Conservation (phyloP, 2,329 filamentous ascomycete species). For the Plectosphaerella cucumerina region DNA sequence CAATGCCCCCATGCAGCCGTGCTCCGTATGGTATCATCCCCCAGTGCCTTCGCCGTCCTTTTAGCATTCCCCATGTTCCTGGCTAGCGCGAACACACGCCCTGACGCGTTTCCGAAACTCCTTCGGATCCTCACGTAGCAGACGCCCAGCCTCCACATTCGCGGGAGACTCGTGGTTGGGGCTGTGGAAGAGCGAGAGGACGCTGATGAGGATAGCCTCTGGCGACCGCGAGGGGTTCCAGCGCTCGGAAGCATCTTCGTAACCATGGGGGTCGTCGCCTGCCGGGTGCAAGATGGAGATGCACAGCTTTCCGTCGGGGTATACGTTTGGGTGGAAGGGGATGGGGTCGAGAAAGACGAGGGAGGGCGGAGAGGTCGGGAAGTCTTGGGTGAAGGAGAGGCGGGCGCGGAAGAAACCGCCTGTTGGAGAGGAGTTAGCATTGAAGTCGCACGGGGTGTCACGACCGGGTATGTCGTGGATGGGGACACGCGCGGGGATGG, state of each 20-base stretch:
- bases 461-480: not conserved
- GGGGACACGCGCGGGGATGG: not conserved
- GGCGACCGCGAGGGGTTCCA: conserved; percentile 95
- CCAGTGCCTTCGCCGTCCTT: not conserved
- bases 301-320: conserved; percentile 81
- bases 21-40: not conserved
- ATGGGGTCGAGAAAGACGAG: conserved; percentile 83
- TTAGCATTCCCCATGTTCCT: conserved; percentile 56
- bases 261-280: conserved; percentile 89
- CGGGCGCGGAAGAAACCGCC: conserved; percentile 89
- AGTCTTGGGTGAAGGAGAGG: conserved; percentile 77
- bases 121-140: conserved; percentile 76
- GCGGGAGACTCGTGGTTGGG: conserved; percentile 96
- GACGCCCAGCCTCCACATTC: conserved; percentile 85
- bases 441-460: not conserved
- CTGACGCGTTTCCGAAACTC: conserved; percentile 79
- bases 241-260: conserved; percentile 83
- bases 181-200: conserved; percentile 86
- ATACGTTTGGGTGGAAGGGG: conserved; percentile 92
- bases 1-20: not conserved
- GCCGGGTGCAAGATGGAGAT: conserved; percentile 96
- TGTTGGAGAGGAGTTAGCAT: conserved; percentile 26
- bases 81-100: conserved; percentile 74
- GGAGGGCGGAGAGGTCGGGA: conserved; percentile 82
- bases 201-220: conserved; percentile 87